Percentiles rank a stretch among this genome's conserved stretches.
phyloP scores from a whole-genome alignment of 2,329 filamentous ascomycete genomes.

The Aureobasidium sp. region DNA sequence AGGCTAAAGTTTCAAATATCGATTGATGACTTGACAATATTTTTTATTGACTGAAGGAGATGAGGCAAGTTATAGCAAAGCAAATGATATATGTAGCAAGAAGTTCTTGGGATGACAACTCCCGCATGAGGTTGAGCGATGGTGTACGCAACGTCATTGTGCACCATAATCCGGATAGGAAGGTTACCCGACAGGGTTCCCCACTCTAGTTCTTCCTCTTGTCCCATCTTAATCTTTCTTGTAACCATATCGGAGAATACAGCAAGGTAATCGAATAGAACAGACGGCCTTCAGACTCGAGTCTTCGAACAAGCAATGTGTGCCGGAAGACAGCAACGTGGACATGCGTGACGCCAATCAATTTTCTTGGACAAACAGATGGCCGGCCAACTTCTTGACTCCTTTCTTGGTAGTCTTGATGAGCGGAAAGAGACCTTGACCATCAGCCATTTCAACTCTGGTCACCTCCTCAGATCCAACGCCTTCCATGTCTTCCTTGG shows the following conservation, averaged over 20 bases:
- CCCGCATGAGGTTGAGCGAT: slow-evolving; percentile 9
- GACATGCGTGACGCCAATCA: background rate
- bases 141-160: slow-evolving; percentile 12
- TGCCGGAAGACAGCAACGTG: background rate
- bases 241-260: background rate
- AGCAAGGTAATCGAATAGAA: background rate
- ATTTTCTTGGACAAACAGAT: slow-evolving; percentile 10
- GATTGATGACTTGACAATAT: background rate
- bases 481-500: slow-evolving; percentile 33
- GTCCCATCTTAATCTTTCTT: background rate
- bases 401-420: slow-evolving; percentile 17
- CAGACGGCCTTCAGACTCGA: background rate
- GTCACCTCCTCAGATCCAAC: background rate
- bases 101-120: background rate
- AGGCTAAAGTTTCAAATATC: too few relatives aligned
- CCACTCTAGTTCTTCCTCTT: background rate
- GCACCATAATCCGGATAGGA: background rate
- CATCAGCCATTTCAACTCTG: background rate
- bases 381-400: slow-evolving; percentile 17
- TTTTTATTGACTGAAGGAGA: background rate
- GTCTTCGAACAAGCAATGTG: background rate
- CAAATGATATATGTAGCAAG: background rate
- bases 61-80: background rate
- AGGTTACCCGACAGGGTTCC: slow-evolving; percentile 1
- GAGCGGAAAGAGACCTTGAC: background rate